Percentiles rank a stretch among this genome's conserved stretches.
Conservation (phyloP, 2,329 filamentous ascomycete species). For the Eutypa lata region DNA sequence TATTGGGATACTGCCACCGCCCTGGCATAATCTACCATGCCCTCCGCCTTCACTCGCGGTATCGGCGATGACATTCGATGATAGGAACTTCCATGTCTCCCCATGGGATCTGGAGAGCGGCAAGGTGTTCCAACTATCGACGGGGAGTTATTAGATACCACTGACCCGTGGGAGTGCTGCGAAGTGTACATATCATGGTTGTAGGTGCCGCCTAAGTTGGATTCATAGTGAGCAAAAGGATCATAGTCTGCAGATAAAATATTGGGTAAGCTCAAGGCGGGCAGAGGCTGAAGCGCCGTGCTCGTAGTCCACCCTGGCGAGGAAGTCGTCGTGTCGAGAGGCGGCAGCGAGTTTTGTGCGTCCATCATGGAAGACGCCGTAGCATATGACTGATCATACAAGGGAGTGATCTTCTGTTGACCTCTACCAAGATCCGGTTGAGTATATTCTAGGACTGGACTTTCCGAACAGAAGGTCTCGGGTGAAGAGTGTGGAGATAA, state of each 20-base stretch:
- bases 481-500: constrained; percentile 41
- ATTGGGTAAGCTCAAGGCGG: constrained; percentile 40
- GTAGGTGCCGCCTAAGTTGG: constrained; percentile 39
- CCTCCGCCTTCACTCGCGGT: constrained; percentile 40
- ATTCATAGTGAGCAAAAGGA: constrained; percentile 46
- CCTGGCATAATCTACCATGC: constrained; percentile 31
- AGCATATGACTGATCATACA: constrained; percentile 40
- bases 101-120: constrained; percentile 27
- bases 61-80: constrained; percentile 26
- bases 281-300: constrained; percentile 35
- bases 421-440: constrained; percentile 42
- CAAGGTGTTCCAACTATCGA: constrained; percentile 26
- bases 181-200: constrained; percentile 44
- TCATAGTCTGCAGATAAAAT: constrained; percentile 50
- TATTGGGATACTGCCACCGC: constrained; percentile 37
- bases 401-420: constrained; percentile 40
- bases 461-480: constrained; percentile 42
- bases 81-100: constrained; percentile 31
- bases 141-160: constrained; percentile 22
- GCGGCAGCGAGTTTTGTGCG: constrained; percentile 33
- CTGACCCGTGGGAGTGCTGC: constrained; percentile 31
- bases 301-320: constrained; percentile 41
- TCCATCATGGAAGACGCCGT: constrained; percentile 34
- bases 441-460: constrained; percentile 41
- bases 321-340: constrained; percentile 37